These are phyloP conservation scores for Pestalotiopsis sp. DNA, from an alignment of 2,329 filamentous ascomycete genomes.

Conservation along the genomic window DNA sequence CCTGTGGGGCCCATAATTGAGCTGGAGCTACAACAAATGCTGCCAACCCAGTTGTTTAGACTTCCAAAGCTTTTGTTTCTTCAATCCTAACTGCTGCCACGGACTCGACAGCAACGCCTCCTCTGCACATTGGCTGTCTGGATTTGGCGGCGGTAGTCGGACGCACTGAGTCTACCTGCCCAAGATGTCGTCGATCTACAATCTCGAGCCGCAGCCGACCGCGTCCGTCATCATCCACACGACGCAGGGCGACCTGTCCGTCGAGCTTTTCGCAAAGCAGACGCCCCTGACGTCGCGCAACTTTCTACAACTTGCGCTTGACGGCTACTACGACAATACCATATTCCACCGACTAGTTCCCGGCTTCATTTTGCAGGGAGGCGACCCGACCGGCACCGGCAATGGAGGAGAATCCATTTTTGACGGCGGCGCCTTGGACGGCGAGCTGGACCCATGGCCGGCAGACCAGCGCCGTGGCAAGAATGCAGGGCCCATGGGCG, in stretches of 20 bases:
- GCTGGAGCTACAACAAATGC: no score
- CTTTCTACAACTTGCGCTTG: slow-evolving; percentile 91
- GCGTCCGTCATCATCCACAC: slow-evolving; percentile 91
- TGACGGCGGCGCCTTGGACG: slow-evolving; percentile 76
- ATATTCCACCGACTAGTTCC: slow-evolving; percentile 93
- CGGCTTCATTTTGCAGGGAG: slow-evolving; percentile 91
- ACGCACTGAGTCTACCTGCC: not conserved
- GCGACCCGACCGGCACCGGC: slow-evolving; percentile 90
- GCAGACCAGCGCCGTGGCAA: slow-evolving; percentile 65
- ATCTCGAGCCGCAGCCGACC: slow-evolving; percentile 91
- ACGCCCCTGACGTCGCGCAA: slow-evolving; percentile 89
- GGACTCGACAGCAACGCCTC: not conserved
- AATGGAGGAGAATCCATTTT: slow-evolving; percentile 91
- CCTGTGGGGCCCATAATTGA: no score
- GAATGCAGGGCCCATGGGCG: slow-evolving; percentile 60
- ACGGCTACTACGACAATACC: slow-evolving; percentile 93
- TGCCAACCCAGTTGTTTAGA: not conserved
- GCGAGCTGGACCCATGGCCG: slow-evolving; percentile 71
- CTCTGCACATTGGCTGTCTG: not conserved
- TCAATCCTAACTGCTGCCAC: not conserved
- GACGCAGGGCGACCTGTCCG: slow-evolving; percentile 81
- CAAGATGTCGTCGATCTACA: slow-evolving; percentile 85
- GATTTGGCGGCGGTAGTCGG: not conserved
- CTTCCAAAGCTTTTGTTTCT: not conserved
- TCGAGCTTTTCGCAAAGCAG: slow-evolving; percentile 95